These are phyloP conservation scores for Ganoderma sinense DNA, from an alignment of 1,284 basidiomycete genomes.

Conservation along the genomic window DNA sequence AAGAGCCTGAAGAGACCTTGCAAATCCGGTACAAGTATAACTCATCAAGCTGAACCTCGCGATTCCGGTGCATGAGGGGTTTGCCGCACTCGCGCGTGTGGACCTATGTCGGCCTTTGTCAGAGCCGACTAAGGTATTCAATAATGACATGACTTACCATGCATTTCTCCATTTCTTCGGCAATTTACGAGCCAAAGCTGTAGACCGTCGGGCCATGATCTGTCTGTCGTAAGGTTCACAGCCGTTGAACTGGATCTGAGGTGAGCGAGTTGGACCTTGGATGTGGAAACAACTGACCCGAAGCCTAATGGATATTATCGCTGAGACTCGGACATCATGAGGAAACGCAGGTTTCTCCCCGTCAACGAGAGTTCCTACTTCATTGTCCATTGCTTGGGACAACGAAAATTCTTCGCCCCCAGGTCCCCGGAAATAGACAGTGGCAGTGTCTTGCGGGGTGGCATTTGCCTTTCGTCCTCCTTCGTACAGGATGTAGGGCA, in stretches of 20 bases:
- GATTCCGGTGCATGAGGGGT: background rate
- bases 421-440: too few species aligned
- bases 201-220: constrained; percentile 10
- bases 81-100: background rate
- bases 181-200: constrained; percentile 10
- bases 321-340: too few species aligned
- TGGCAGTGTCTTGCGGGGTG: too few species aligned
- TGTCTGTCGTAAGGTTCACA: constrained; percentile 5
- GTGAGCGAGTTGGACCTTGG: too few species aligned
- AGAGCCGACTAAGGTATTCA: background rate
- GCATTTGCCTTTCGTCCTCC: too few species aligned
- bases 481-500: too few species aligned
- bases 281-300: too few species aligned
- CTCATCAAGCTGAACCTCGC: background rate
- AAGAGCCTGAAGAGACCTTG: constrained; percentile 1
- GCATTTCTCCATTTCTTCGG: constrained; percentile 6
- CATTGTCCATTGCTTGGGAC: too few species aligned
- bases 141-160: background rate
- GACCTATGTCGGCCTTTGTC: background rate
- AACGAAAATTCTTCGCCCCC: too few species aligned
- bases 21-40: background rate
- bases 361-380: too few species aligned
- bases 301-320: too few species aligned
- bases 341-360: too few species aligned
- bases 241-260: background rate